Conservation (phyloP, 352 stramenopile genomes). For the Phytopythium chamaehyphon region DNA sequence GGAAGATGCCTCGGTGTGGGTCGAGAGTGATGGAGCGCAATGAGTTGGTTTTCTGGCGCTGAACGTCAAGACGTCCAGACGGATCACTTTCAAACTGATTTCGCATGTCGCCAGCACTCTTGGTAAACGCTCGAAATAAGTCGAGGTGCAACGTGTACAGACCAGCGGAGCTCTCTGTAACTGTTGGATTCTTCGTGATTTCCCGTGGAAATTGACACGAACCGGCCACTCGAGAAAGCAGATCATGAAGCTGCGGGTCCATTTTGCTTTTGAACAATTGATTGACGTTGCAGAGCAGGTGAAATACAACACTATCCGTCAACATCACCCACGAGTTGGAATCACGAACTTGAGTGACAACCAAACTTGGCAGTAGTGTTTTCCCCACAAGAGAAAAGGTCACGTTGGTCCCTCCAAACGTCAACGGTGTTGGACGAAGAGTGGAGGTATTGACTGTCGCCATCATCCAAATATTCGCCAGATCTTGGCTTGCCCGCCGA, state of each 20-base stretch:
- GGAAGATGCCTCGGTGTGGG: constrained; percentile 51
- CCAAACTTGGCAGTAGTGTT: not conserved
- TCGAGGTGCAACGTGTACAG: constrained; percentile 67
- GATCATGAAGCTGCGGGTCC: constrained; percentile 35
- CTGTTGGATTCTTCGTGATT: not conserved
- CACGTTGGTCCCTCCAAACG: constrained; percentile 13
- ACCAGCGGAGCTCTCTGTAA: not conserved
- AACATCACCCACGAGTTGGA: constrained; percentile 70
- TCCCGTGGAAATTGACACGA: constrained; percentile 30
- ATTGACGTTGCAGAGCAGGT: constrained; percentile 40
- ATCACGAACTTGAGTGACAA: constrained; percentile 20
- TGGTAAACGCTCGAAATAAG: constrained; percentile 63
- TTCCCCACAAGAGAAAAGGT: constrained; percentile 18
- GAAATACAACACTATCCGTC: constrained; percentile 60
- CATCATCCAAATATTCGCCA: constrained; percentile 58
- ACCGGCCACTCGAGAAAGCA: constrained; percentile 37
- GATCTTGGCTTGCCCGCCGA: constrained; percentile 42
- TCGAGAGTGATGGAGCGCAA: constrained; percentile 63
- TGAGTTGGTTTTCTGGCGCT: constrained; percentile 25
- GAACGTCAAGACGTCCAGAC: constrained; percentile 10
- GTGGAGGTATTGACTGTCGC: constrained; percentile 54
- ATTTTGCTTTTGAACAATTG: constrained; percentile 44
- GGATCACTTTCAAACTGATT: constrained; percentile 2
- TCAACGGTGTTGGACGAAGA: constrained; percentile 14
- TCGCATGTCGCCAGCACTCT: constrained; percentile 41